Evolutionary conservation across 73 alveolate genomes (phyloP).

Genomic region (Stentor coeruleus): DNA sequence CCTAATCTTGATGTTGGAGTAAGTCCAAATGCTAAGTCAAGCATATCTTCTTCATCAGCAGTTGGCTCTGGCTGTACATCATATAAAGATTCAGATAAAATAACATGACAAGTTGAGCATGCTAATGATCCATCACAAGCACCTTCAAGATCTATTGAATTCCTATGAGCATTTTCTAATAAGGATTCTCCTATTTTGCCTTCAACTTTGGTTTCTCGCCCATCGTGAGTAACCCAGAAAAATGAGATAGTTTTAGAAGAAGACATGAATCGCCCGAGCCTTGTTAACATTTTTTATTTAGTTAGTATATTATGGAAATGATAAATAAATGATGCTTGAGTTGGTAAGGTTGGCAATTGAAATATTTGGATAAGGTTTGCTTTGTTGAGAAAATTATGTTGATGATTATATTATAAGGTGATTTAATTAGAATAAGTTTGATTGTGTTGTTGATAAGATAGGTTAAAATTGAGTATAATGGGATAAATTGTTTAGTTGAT

Average conservation of each 20-base stretch:
- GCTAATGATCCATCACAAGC: constrained; percentile 83
- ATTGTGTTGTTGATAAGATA: no score
- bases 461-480: no score
- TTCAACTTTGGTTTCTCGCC: constrained; percentile 39
- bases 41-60: constrained; percentile 82
- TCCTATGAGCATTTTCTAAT: constrained; percentile 68
- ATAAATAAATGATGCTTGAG: no score
- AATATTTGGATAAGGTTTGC: no score
- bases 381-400: no score
- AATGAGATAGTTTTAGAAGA: background rate
- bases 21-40: constrained; percentile 83
- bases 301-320: no score
- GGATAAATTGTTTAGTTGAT: no score
- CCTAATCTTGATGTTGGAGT: constrained; percentile 85
- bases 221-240: constrained; percentile 39
- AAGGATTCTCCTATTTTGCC: constrained; percentile 66
- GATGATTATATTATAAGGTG: no score
- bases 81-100: constrained; percentile 55
- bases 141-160: constrained; percentile 76
- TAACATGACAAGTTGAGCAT: constrained; percentile 88
- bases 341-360: no score
- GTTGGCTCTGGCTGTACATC: constrained; percentile 53
- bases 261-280: background rate
- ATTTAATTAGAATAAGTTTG: no score
- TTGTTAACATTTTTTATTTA: background rate